Base-by-base conservation (phyloP, 495 filamentous ascomycete genomes). In the Letharia lupina region DNA sequence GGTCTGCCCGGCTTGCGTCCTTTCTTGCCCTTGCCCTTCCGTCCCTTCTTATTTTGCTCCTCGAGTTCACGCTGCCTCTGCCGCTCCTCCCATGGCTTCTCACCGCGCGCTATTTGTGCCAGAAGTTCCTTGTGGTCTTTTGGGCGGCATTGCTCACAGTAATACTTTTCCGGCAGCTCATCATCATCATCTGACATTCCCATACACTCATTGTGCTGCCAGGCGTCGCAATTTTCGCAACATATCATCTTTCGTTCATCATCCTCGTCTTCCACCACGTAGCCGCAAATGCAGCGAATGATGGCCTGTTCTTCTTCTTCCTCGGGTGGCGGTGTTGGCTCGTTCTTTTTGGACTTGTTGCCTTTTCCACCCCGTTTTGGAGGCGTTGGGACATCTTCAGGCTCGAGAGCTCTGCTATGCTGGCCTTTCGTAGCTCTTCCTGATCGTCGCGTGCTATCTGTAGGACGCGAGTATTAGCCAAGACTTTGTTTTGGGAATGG, bases 181-280 rank as follows among this genome's bases (percentile, higher is more conserved):
- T 90, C 86, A 20, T 89, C 83, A 65, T 86, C 86, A 68, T 91
- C 87, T 65, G 86, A 85, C 67, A 96, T 81, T 39, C 90, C 91
- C 85, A 98, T 91, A 74, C 94, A 98, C 69, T 92, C 86, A 71
- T 95, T 96, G 74, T 98, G 94, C 75, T 98, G 94, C 94, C 94
- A 98, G 58, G 87, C 91, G 39, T 85, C 84, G 72, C 94, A 98
- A 44, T 80, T 82, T 71, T 98, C 94, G 77, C 94, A 98, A 70
- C 89, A 88, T 71, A 98, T 95, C 74, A 95, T 92, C 70, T 91
- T 86, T 45, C 87, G 83, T 59, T 90, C 87, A 66, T 90, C 86
- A 70, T 89, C 90, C 67, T 87, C 87, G 67, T 93, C 89, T 69
- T 95, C 91, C 69, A 90, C 88, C 60, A 86, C 87, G 66, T 91